Base-by-base conservation (phyloP, 2,329 filamentous ascomycete species). In the Ascosphaera acerosa region DNA sequence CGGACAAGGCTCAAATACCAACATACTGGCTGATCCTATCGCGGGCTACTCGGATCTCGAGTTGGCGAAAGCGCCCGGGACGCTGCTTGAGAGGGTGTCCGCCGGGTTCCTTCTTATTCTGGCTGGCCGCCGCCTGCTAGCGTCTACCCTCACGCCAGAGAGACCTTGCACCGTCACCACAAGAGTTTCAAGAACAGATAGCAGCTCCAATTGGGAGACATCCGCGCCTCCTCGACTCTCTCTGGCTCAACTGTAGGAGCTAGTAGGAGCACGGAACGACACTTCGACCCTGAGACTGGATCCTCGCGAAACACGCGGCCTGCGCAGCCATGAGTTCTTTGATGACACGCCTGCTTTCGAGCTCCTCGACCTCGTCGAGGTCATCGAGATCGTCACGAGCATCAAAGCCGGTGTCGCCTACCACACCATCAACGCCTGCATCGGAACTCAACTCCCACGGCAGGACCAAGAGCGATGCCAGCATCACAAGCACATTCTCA, bases 101-200 rank as follows among this genome's bases (percentile, higher is more conserved):
- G n/a, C n/a, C n/a, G n/a, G n/a, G n/a, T n/a, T n/a, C n/a, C n/a
- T n/a, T n/a, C n/a, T n/a, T n/a, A n/a, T n/a, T n/a, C n/a, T n/a
- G n/a, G n/a, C n/a, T n/a, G n/a, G n/a, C n/a, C n/a, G n/a, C n/a
- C n/a, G n/a, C n/a, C n/a, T n/a, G n/a, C n/a, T n/a, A n/a, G n/a
- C n/a, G n/a, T n/a, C n/a, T n/a, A n/a, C n/a, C n/a, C 29, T 30
- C 32, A 14, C 32, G 28, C 30, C 31, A 35, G 17, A 32, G 29
- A 10, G 18, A 20, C 3, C 34, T 22, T 18, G 20, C 32, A 3
- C 15, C 32, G 22, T 19, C 32, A n/a, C 18, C 30, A 9, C 16
- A 18, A 2, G 18, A n/a, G 3, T 7, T 27, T 25, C 33, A 3
- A 32, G 18, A 23, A 25, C 22, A 25, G 15, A 20, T 26, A 16